Conservation (phyloP, 177 flowering plant genomes). For the Vitis hybrid region DNA sequence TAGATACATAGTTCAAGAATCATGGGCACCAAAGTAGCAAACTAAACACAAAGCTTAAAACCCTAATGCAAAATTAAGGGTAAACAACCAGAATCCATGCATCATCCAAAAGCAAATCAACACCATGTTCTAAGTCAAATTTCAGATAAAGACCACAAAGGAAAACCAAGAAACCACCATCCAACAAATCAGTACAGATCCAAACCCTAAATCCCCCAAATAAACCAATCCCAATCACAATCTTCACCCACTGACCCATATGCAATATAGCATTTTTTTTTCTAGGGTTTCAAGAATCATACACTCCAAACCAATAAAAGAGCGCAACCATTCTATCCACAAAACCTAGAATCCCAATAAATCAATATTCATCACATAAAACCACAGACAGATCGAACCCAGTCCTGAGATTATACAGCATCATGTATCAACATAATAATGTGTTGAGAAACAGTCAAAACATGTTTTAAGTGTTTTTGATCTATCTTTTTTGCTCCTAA, state of each 20-base stretch:
- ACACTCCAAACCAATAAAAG: not conserved
- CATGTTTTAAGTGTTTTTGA: not conserved
- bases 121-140: not conserved
- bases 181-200: not conserved
- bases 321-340: not conserved
- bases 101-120: not conserved
- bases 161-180: not conserved
- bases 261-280: not conserved
- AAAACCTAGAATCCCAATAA: constrained; percentile 2
- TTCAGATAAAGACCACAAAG: not conserved
- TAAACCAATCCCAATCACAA: not conserved
- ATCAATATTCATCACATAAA: not conserved
- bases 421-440: not conserved
- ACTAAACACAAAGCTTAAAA: too few species aligned
- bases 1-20: too few species aligned
- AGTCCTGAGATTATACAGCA: not conserved
- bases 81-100: too few species aligned
- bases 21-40: too few species aligned
- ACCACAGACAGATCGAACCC: not conserved
- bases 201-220: not conserved
- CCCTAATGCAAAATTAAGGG: too few species aligned
- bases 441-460: not conserved
- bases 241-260: not conserved
- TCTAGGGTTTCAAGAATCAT: constrained; percentile 10
- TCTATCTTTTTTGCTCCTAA: not conserved